Base-by-base conservation (phyloP, 2,329 filamentous ascomycete species). In the Scopulariopsis brevicaulis region DNA sequence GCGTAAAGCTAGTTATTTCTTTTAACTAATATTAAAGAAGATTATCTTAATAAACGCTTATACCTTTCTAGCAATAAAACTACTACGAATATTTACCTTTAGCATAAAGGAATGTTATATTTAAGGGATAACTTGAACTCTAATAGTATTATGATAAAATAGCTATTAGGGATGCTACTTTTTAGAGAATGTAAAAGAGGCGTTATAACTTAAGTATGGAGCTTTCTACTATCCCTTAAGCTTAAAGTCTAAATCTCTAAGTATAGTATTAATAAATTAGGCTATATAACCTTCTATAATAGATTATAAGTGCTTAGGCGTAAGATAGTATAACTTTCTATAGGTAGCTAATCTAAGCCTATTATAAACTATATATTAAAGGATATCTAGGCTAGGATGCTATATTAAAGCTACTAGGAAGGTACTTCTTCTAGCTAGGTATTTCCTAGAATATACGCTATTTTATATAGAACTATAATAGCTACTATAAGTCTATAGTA, bases 1-100 rank as follows among this genome's bases (percentile, higher is more conserved):
- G 75, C 14, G 34, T 37, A 37, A 14, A 4, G 12, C 3, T 43
- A 43, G 37, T 15, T 15, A n/a, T 14, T 15, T 15, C 18, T 43
- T 43, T 15, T 43, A 43, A n/a, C 37, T 43, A 5, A 7, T 43
- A 5, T n/a, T 32, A 32, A 32, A 32, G 8, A 32, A 8, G n/a
- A n/a, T n/a, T n/a, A n/a, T n/a, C n/a, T 32, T 32, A 32, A 32
- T 32, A 32, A 32, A 32, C 4, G 28, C 28, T 32, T 32, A 32
- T 4, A 32, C 28, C 8, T 32, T 43, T 7, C 3, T 43, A 43
- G 37, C 37, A 3, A 4, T 20, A 25, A 20, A 25, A 4, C 11
- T 25, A 22, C n/a, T 50, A 50, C 12, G 8, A 32, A 8, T 32
- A 4, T 32, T 32, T 32, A 32, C 28, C 8, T 4, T 32, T 32